Base-by-base conservation (phyloP, 2,329 filamentous ascomycete species). In the Xylaria multiplex region DNA sequence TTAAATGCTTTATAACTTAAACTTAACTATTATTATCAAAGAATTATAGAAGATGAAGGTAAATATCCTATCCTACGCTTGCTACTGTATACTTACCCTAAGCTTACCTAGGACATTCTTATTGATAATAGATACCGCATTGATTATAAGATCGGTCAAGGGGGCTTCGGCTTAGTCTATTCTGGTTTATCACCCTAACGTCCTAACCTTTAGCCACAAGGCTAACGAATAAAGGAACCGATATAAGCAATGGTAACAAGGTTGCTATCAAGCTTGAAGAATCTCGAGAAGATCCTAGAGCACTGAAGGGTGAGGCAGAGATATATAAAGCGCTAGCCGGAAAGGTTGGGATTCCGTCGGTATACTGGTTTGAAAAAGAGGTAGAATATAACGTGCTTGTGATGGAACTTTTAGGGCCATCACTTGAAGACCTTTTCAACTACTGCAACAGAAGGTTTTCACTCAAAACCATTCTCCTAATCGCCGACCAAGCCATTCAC, bases 351-450 rank as follows among this genome's bases (percentile, higher is more conserved):
- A 64, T 69, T 35, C 66, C 63, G 16, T n/a, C 7, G 19, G 62
- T 68, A 40, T 60, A 64, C 35, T 66, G 60, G 57, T 56, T 62
- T 54, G 64, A 43, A 35, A 2, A 56, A 55, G 67, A 69, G 61
- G 63, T 27, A 19, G 58, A 24, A 3, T 71, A 68, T 54, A 53
- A 65, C 32, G 67, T 69, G 52, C 69, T 72, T 19, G 67, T 71
- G 6, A 45, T 70, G 19, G 66, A 71, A 24, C 62, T 72, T 48
- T 56, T 73, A 22, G 74, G 74, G 8, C 73, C 74, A 8, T 76
- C 71, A 59, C 69, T 77, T 45, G 74, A 74, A 62, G 74, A 77
- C 58, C 61, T 77, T 6, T 75, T 77, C 66, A 68, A 72, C 30
- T 75, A 72, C 56, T 76, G 73, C 69, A 62, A 68, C 62, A 57